Evolutionary conservation across 2,329 filamentous ascomycete genomes (phyloP).

Genomic region (Massarina eburnea): DNA sequence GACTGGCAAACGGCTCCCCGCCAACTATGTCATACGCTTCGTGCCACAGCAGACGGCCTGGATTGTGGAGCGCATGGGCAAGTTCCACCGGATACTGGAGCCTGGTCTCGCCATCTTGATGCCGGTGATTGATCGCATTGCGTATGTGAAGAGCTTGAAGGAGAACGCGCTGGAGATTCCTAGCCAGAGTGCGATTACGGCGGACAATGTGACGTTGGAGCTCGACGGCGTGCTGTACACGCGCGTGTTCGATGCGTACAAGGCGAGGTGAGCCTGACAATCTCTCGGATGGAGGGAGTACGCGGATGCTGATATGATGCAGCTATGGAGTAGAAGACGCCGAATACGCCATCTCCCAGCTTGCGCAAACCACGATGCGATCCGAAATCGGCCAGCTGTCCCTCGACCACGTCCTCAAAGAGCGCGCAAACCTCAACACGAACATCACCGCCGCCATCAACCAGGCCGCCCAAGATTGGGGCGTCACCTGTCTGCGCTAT

Average conservation of each 20-base stretch:
- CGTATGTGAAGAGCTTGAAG: constrained; percentile 97
- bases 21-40: constrained; percentile 93
- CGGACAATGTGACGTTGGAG: constrained; percentile 96
- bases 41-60: constrained; percentile 99
- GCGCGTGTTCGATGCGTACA: constrained; percentile 95
- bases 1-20: constrained; percentile 64
- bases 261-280: constrained; percentile 78
- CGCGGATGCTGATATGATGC: constrained; percentile 13
- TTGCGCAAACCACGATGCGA: constrained; percentile 98
- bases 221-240: constrained; percentile 96
- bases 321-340: constrained; percentile 98
- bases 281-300: no score
- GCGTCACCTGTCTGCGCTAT: constrained; percentile 92
- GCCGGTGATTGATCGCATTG: constrained; percentile 91
- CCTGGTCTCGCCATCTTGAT: constrained; percentile 87
- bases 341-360: constrained; percentile 96
- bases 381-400: constrained; percentile 96
- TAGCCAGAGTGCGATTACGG: constrained; percentile 95
- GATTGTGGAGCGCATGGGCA: constrained; percentile 99
- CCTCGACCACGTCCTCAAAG: constrained; percentile 96
- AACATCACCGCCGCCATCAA: constrained; percentile 99
- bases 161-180: constrained; percentile 96
- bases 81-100: constrained; percentile 89
- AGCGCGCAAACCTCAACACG: constrained; percentile 91
- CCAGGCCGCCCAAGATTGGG: constrained; percentile 95